Conservation (phyloP, 192 early-diverging fungal genomes). For the Spizellomyces punctatus region DNA sequence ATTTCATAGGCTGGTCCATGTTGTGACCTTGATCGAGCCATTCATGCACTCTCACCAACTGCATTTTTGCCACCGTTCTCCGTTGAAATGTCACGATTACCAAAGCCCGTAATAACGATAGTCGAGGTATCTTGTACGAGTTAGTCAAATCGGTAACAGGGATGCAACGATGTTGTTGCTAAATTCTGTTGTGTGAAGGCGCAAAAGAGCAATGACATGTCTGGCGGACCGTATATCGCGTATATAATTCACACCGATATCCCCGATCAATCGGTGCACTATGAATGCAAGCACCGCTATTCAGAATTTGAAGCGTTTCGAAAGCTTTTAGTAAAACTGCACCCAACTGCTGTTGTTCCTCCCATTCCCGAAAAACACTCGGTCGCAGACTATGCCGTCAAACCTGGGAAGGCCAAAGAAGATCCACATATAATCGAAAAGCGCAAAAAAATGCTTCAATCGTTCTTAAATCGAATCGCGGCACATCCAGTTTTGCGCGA, state of each 20-base stretch:
- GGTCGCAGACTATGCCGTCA: slow-evolving; percentile 58
- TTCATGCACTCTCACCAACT: slow-evolving; percentile 11
- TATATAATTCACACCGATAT: slow-evolving; percentile 58
- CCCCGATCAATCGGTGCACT: slow-evolving; percentile 21
- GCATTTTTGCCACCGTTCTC: slow-evolving; percentile 20
- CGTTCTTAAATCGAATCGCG: slow-evolving; percentile 89
- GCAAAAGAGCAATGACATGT: slow-evolving; percentile 38
- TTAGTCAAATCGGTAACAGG: neutral
- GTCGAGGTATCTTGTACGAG: slow-evolving; percentile 29
- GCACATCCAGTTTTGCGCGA: slow-evolving; percentile 83
- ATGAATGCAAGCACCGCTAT: slow-evolving; percentile 83
- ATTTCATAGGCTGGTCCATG: slow-evolving; percentile 22
- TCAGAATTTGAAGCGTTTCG: slow-evolving; percentile 95
- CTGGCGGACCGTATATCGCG: slow-evolving; percentile 50
- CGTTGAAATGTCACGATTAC: slow-evolving; percentile 7
- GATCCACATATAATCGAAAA: slow-evolving; percentile 88
- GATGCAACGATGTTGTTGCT: neutral
- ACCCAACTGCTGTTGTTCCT: slow-evolving; percentile 88
- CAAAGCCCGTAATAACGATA: slow-evolving; percentile 44
- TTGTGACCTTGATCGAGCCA: slow-evolving; percentile 34
- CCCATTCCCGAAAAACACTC: slow-evolving; percentile 99
- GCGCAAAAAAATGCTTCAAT: slow-evolving; percentile 90
- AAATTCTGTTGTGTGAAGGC: slow-evolving; percentile 26
- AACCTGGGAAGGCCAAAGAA: slow-evolving; percentile 89
- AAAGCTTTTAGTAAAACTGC: slow-evolving; percentile 71